These are phyloP conservation scores for Penicillium sclerotigenum DNA, from an alignment of 2,329 filamentous ascomycete genomes.

Conservation along the genomic window DNA sequence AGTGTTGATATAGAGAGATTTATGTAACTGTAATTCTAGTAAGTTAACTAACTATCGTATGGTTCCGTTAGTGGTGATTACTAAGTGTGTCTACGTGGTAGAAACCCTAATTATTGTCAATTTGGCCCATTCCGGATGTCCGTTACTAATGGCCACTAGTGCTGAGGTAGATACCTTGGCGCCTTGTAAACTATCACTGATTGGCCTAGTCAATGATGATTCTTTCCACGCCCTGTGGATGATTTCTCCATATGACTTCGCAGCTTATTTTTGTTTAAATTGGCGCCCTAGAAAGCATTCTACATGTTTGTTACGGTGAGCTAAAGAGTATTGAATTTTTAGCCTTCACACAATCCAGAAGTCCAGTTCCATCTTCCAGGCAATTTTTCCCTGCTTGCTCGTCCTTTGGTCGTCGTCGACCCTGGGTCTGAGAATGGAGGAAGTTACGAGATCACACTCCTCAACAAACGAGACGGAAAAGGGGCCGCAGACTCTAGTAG, in stretches of 20 bases:
- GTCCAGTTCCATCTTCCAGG: background rate
- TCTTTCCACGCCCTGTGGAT: background rate
- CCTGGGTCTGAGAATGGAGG: background rate
- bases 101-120: no score
- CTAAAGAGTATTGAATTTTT: background rate
- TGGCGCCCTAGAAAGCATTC: background rate
- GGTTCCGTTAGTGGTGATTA: no score
- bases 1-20: no score
- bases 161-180: no score
- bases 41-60: no score
- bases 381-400: background rate
- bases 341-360: background rate
- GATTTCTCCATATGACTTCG: background rate
- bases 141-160: no score
- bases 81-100: no score
- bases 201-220: background rate
- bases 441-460: background rate
- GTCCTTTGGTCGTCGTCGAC: background rate
- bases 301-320: background rate
- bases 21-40: no score
- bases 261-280: background rate
- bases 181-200: background rate
- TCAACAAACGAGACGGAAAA: constrained; percentile 2
- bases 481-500: background rate
- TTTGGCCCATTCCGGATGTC: no score